phyloP scores from a whole-genome alignment of 495 filamentous ascomycete genomes.

The Penicillium alfredii region DNA sequence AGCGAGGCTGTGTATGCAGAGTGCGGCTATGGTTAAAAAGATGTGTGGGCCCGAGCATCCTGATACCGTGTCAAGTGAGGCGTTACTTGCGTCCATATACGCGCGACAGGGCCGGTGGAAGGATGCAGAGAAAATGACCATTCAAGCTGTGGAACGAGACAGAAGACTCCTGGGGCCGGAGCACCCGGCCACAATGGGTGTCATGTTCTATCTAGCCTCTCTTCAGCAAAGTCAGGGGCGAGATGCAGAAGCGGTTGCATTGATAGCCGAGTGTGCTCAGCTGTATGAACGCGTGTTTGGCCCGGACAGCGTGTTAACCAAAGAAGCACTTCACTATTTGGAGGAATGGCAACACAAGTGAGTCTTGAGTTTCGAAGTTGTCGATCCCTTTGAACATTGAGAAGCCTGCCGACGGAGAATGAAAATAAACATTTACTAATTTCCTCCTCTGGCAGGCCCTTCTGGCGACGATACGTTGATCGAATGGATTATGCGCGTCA shows the following conservation, averaged over 20 bases:
- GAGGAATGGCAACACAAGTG: too few species aligned
- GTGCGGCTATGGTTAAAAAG: conserved; percentile 1
- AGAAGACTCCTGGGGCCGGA: conserved; percentile 4
- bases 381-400: too few species aligned
- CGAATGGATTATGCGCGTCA: too few species aligned
- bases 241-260: not conserved
- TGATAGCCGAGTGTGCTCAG: not conserved
- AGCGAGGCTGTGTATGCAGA: conserved; percentile 1
- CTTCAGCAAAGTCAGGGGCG: not conserved
- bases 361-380: too few species aligned
- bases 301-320: not conserved
- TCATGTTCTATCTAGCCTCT: not conserved
- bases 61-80: conserved; percentile 5
- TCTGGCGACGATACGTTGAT: too few species aligned
- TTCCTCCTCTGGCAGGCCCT: too few species aligned
- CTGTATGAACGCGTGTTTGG: not conserved
- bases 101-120: conserved; percentile 4
- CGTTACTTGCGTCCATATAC: not conserved
- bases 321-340: not conserved
- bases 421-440: too few species aligned
- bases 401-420: too few species aligned
- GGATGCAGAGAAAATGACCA: conserved; percentile 3
- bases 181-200: not conserved
- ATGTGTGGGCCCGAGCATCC: conserved; percentile 6
- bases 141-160: not conserved